Base-by-base conservation (phyloP, 495 filamentous ascomycete genomes). In the Cercophora sp. region DNA sequence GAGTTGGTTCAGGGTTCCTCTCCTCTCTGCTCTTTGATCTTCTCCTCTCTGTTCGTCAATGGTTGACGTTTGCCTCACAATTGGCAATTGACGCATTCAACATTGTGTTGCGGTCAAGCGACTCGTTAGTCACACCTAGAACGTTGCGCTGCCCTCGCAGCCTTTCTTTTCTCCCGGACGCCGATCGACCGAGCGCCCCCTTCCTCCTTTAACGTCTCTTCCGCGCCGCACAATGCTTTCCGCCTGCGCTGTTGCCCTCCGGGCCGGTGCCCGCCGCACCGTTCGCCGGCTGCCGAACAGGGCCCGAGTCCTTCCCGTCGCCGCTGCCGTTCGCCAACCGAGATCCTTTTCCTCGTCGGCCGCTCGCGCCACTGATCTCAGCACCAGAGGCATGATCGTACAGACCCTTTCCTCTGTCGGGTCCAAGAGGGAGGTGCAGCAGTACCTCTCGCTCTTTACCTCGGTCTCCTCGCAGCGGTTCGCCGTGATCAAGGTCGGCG, bases 401-500 rank as follows among this genome's bases (percentile, higher is more conserved):
- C 91, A 96, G 72, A 77, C 96, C 52, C 78, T 97, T 51, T 96
- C 90, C 75, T 96, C 94, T 66, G 93, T 97, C 61, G 91, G 89
- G 37, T 96, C 91, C 42, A 96, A 96, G 80, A 80, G 93, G 46
- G 93, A 98, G 73, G 91, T 96, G 32, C 88, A 97, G 76, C 94
- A 97, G 66, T 97, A 98, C 73, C 85, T 97, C 47, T 94, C 92
- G 43, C 91, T 96, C 66, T 98, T 98, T 78, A 93, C 86, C 50
- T 96, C 91, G 27, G 93, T 96, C 41, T 94, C 92, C 19, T 95
- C 89, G 4, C 92, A 96, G 77, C 90, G 96, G 64, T 98, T 98
- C 70, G 93, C 93, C 59, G 93, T 98, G 45, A 96, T 98, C 70
- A 98, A 98, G 77, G 94, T 98, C 46, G 93, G 93, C 19, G 93